Conservation (phyloP, 768 basidiomycete genomes). For the Rhodotorula graminis region DNA sequence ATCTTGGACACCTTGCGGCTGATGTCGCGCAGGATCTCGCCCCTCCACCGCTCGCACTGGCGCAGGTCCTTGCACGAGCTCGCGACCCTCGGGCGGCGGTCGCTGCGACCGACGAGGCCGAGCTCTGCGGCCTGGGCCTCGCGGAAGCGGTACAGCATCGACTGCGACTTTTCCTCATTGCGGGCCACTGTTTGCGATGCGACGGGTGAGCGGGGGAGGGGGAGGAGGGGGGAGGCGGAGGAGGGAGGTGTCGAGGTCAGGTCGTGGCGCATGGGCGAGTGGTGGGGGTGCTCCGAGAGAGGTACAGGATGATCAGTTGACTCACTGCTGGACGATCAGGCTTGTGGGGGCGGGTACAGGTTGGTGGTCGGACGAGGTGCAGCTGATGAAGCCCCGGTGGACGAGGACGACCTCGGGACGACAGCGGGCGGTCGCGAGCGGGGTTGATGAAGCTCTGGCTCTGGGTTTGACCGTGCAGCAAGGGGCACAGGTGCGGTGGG, state of each 20-base stretch:
- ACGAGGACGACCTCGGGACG: no score
- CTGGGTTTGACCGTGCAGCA: no score
- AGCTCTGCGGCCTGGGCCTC: slow-evolving; percentile 95
- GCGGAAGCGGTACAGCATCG: slow-evolving; percentile 89
- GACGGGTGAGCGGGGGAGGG: neutral
- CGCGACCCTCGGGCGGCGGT: slow-evolving; percentile 87
- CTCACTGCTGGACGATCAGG: neutral
- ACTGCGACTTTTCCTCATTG: slow-evolving; percentile 97
- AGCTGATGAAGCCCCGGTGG: neutral
- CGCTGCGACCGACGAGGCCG: slow-evolving; percentile 70
- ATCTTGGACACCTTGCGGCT: slow-evolving; percentile 96
- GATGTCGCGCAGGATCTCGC: slow-evolving; percentile 89
- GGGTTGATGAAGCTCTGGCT: no score
- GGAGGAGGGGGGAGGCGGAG: no score
- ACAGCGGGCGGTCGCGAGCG: no score
- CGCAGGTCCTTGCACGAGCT: slow-evolving; percentile 82
- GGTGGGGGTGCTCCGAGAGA: neutral
- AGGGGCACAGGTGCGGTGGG: no score
- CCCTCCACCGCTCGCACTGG: slow-evolving; percentile 93
- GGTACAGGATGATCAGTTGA: neutral
- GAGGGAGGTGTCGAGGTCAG: neutral
- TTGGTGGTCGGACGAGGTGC: neutral
- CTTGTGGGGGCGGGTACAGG: neutral
- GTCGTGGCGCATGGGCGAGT: neutral
- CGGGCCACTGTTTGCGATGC: slow-evolving; percentile 57